Base-by-base conservation (phyloP, 2,329 filamentous ascomycete species). In the Paraphaeosphaeria minitans region DNA sequence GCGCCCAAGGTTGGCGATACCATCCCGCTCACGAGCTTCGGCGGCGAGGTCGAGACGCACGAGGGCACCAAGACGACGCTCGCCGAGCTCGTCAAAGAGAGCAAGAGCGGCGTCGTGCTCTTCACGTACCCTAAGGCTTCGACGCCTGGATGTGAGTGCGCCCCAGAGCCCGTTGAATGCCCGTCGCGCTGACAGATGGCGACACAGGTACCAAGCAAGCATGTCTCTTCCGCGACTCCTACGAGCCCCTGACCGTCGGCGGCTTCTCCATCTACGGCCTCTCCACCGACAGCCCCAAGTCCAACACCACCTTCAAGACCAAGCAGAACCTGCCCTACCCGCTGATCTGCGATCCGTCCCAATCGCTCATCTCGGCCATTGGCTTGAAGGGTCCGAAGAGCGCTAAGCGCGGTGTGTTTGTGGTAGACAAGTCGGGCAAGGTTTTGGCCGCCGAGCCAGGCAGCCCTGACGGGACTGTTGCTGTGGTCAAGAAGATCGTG, bases 61-160 rank as follows among this genome's bases (percentile, higher is more conserved):
- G 92, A 96, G 64, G 93, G 93, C 69, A 81, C 84, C 55, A 91
- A 89, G 80, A 93, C 90, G 6, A 92, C 87, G 1, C 81, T 99
- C 59, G 89, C 92, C 80, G 83, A 87, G 68, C 87, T 99, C 24
- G 85, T 97, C 50, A 89, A 92, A 53, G 85, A 90, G 73, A 96
- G 93, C 84, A 88, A 91, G 79, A 83, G 85, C 37, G 95, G 94
- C 27, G 90, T 98, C 45, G 92, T 97, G 35, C 81, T 98, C 31
- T 97, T 99, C 78, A 97, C 93, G 33, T 98, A 98, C 75, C 95
- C 95, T 59, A 96, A 91, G 80, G 95, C 95, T 13, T 95, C 90
- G 29, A 99, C 95, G 22, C 92, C 92, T 39, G 94, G 94, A 63
- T 98, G 94, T 97, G 87, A 86, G 92, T 81, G 10, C 37, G 46